Percentiles rank a stretch among this genome's conserved stretches.
phyloP scores from a whole-genome alignment of 345 rosid genomes.

The Hevea brasiliensis region DNA sequence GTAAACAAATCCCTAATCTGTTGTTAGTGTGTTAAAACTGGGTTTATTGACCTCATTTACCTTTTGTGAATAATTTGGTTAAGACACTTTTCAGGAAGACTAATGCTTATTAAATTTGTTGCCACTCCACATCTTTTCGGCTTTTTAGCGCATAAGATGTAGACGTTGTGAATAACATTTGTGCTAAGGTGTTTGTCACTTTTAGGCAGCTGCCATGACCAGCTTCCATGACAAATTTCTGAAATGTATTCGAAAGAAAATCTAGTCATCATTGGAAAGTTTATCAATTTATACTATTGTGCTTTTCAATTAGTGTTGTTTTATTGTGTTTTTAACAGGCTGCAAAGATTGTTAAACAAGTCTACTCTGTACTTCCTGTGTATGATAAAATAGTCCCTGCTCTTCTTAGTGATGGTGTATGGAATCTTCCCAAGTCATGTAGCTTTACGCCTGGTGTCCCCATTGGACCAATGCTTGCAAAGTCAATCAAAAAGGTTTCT shows the following conservation, averaged over 20 bases:
- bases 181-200: neutral
- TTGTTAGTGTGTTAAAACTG: neutral
- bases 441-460: slow-evolving; percentile 80
- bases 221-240: neutral
- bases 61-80: neutral
- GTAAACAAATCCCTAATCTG: neutral
- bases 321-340: slow-evolving; percentile 51
- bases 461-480: slow-evolving; percentile 96
- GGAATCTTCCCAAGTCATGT: slow-evolving; percentile 79
- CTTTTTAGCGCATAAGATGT: neutral
- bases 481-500: slow-evolving; percentile 78
- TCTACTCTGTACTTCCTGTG: slow-evolving; percentile 81
- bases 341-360: slow-evolving; percentile 83
- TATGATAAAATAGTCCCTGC: slow-evolving; percentile 87
- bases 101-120: neutral
- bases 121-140: neutral
- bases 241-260: neutral
- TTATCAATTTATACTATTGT: neutral
- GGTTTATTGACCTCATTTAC: neutral
- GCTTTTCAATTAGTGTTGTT: neutral
- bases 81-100: neutral
- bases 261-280: neutral
- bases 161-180: neutral
- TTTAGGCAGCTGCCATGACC: neutral
- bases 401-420: slow-evolving; percentile 71